These are phyloP conservation scores for Nymphaea thermarum DNA, from an alignment of 164 flowering plant species.

Conservation along the genomic window DNA sequence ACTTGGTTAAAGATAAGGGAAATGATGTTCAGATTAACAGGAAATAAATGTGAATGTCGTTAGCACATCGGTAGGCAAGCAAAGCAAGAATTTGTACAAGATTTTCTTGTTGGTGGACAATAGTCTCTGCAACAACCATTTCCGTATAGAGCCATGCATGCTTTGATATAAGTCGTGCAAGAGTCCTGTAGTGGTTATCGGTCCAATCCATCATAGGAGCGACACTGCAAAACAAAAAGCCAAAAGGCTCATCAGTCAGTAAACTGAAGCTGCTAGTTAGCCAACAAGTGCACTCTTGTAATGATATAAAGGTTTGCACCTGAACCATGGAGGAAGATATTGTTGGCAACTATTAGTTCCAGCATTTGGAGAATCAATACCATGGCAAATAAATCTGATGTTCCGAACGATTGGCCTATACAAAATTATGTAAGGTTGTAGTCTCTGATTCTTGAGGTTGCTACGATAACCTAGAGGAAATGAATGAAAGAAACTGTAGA, in stretches of 20 bases:
- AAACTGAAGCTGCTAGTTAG: background rate
- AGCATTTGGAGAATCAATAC: background rate
- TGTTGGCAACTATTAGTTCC: background rate
- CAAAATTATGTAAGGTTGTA: background rate
- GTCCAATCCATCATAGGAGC: constrained; percentile 99
- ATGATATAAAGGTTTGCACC: constrained; percentile 26
- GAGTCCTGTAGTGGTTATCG: constrained; percentile 74
- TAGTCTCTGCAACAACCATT: constrained; percentile 95
- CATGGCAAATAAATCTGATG: background rate
- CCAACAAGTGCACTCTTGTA: background rate
- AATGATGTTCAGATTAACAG: too few species aligned
- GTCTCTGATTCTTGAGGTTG: constrained; percentile 16
- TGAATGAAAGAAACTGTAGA: constrained; percentile 35
- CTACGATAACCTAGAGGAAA: constrained; percentile 30
- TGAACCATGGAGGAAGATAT: constrained; percentile 72
- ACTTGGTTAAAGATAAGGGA: too few species aligned
- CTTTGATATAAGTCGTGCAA: constrained; percentile 82
- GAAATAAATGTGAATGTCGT: too few species aligned
- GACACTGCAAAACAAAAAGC: constrained; percentile 32
- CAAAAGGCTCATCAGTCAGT: background rate
- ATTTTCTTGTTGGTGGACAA: constrained; percentile 70
- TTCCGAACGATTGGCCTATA: background rate
- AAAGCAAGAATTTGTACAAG: constrained; percentile 32
- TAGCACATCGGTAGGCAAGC: too few species aligned
- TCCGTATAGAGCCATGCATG: constrained; percentile 97